Conservation (phyloP, 768 basidiomycete species). For the Sutorius australiensis region DNA sequence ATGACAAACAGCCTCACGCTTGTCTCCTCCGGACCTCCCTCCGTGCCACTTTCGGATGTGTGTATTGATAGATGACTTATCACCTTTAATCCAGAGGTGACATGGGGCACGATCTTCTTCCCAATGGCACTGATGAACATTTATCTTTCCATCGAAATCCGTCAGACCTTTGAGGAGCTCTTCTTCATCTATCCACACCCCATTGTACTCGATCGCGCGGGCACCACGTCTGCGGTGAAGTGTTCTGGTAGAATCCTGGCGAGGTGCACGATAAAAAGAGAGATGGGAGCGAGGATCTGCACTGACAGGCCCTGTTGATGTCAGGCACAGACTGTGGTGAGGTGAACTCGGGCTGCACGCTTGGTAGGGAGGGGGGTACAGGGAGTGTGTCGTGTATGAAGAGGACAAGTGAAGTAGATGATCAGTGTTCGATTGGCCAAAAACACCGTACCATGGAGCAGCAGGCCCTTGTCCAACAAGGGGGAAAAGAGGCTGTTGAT, state of each 20-base stretch:
- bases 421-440: not conserved
- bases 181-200: constrained; percentile 12
- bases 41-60: constrained; percentile 22
- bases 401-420: not conserved
- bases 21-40: constrained; percentile 8
- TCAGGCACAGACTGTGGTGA: not conserved
- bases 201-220: constrained; percentile 4
- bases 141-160: not conserved
- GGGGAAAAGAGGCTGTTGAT: too few species aligned
- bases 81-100: constrained; percentile 14
- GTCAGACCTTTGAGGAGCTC: constrained; percentile 6
- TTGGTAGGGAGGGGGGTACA: too few species aligned
- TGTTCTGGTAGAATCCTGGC: not conserved
- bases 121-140: constrained; percentile 13
- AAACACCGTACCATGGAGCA: not conserved
- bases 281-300: not conserved
- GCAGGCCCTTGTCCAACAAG: not conserved
- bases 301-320: not conserved
- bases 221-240: not conserved
- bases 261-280: not conserved
- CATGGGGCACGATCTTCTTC: constrained; percentile 6
- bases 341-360: too few species aligned
- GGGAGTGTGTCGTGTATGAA: too few species aligned
- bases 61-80: constrained; percentile 9
- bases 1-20: not conserved